These are phyloP conservation scores for Isoetes taiwanensis DNA, from an alignment of 75 land plant species.

Conservation along the genomic window DNA sequence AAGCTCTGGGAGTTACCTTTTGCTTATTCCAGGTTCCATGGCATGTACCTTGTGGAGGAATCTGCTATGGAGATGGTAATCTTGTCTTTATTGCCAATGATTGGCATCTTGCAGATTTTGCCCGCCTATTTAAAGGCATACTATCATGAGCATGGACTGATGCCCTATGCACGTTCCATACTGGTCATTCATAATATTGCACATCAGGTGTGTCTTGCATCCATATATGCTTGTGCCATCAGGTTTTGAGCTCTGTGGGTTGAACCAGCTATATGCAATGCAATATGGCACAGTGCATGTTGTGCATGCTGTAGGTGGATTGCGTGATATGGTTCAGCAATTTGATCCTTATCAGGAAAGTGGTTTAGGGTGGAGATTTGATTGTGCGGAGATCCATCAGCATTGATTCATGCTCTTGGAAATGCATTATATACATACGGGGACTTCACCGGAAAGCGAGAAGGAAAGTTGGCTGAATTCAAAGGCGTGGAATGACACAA, in stretches of 20 bases:
- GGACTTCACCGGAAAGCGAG: too few species aligned
- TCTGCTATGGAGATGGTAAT: conserved; percentile 96
- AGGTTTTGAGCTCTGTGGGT: conserved; percentile 90
- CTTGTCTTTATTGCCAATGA: conserved; percentile 92
- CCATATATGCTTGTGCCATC: conserved; percentile 89
- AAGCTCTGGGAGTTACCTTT: too few species aligned
- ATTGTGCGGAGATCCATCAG: conserved; percentile 40
- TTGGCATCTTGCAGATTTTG: conserved; percentile 92
- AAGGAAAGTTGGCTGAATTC: conserved; percentile 85
- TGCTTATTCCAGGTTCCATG: conserved; percentile 92
- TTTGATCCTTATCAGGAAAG: conserved; percentile 67
- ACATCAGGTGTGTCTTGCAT: conserved; percentile 54
- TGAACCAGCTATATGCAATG: conserved; percentile 95
- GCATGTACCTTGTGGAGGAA: conserved; percentile 96
- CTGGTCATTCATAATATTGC: conserved; percentile 95
- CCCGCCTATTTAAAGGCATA: conserved; percentile 98
- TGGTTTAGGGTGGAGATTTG: conserved; percentile 87
- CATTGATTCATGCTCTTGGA: conserved; percentile 64
- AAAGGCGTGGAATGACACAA: conserved; percentile 75
- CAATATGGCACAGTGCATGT: conserved; percentile 89
- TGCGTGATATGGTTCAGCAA: conserved; percentile 68
- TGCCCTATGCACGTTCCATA: conserved; percentile 69
- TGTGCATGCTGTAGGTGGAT: conserved; percentile 89
- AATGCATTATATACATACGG: conserved; percentile 71
- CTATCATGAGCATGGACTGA: conserved; percentile 78